These are phyloP conservation scores for Zelonia costaricensis DNA, from an alignment of 208 protist genomes.

Conservation along the genomic window DNA sequence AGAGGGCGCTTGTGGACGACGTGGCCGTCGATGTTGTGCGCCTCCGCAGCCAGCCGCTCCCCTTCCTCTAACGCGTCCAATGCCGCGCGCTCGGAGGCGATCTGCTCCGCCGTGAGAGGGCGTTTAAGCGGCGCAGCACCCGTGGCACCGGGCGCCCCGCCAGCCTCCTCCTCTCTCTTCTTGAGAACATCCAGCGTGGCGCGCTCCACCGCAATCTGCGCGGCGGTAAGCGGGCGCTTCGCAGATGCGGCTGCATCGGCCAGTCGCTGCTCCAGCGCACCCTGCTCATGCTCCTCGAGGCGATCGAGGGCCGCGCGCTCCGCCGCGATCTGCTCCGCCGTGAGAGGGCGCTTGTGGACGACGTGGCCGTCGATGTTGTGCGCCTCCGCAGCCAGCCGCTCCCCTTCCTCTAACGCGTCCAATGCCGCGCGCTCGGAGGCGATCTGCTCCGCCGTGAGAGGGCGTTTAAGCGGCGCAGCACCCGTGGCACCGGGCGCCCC, in stretches of 20 bases:
- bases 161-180: neutral
- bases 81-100: neutral
- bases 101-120: neutral
- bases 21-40: neutral
- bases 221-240: neutral
- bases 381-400: neutral
- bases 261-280: neutral
- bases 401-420: neutral
- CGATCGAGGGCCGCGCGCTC: conserved; percentile 6
- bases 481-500: too few relatives aligned
- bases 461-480: neutral
- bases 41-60: neutral
- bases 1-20: conserved; percentile 1
- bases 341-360: neutral
- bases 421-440: neutral
- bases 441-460: conserved; percentile 10
- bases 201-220: neutral
- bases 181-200: neutral
- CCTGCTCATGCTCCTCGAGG: too few relatives aligned
- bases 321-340: neutral
- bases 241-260: neutral
- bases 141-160: too few relatives aligned
- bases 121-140: neutral
- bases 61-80: neutral
- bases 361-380: neutral